Evolutionary conservation across 371 early-diverging fungal species (phyloP).

Genomic region (Saksenaea oblongispora): DNA sequence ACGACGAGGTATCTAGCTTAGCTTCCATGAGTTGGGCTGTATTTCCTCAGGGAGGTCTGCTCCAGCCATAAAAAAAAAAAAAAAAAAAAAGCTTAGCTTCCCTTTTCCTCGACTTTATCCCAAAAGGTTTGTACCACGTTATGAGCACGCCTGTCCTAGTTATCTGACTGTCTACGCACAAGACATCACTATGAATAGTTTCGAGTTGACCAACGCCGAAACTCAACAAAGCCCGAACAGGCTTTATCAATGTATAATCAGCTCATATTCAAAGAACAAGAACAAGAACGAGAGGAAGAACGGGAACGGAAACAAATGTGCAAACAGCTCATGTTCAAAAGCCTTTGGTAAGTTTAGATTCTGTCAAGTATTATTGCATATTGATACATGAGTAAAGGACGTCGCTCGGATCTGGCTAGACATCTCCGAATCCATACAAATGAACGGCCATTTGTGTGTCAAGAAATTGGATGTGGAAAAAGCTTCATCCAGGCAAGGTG

Average conservation of each 20-base stretch:
- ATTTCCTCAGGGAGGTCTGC: too few relatives aligned
- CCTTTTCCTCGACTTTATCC: too few relatives aligned
- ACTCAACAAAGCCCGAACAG: constrained; percentile 15
- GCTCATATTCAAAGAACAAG: too few relatives aligned
- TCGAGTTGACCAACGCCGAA: constrained; percentile 26
- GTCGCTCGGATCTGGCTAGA: constrained; percentile 75
- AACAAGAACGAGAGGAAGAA: too few relatives aligned
- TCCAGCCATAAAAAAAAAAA: too few relatives aligned
- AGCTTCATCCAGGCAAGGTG: constrained; percentile 66
- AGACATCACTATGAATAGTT: constrained; percentile 15
- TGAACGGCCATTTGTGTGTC: constrained; percentile 70
- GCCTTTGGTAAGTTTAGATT: constrained; percentile 11
- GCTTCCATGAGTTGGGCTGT: too few relatives aligned
- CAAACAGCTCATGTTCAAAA: constrained; percentile 16
- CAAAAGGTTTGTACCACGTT: too few relatives aligned
- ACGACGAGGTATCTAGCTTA: too few relatives aligned
- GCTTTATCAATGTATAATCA: constrained; percentile 21
- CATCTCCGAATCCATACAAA: constrained; percentile 82
- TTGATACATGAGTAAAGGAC: constrained; percentile 11
- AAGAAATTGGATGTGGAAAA: constrained; percentile 68
- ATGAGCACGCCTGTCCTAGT: too few relatives aligned
- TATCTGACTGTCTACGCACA: too few relatives aligned
- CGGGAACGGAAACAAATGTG: too few relatives aligned
- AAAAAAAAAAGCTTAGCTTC: too few relatives aligned
- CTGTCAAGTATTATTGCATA: background rate